phyloP scores from a whole-genome alignment of 2,329 filamentous ascomycete species.

The Fusarium torulosum region DNA sequence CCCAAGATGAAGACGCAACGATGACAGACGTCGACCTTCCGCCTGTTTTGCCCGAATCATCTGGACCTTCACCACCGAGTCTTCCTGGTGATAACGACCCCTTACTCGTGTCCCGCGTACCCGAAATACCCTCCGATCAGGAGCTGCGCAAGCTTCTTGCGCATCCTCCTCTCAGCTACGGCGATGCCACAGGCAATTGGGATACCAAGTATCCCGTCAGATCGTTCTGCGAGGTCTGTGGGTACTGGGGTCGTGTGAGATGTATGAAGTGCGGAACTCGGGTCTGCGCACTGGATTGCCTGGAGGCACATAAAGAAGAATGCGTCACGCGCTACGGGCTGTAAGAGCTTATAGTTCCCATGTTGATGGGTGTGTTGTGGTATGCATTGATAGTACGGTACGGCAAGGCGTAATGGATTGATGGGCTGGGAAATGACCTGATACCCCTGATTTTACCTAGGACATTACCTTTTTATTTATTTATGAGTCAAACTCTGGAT shows the following conservation, averaged over 20 bases:
- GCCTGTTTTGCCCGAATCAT: conserved; percentile 54
- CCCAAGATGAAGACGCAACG: conserved; percentile 45
- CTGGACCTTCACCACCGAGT: conserved; percentile 50
- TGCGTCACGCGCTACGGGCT: conserved; percentile 74
- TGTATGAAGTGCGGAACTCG: conserved; percentile 83
- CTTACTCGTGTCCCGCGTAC: conserved; percentile 69
- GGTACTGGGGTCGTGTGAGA: conserved; percentile 82
- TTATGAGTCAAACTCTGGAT: conserved; percentile 16
- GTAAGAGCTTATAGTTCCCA: conserved; percentile 37
- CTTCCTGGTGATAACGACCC: conserved; percentile 67
- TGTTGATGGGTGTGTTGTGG: not conserved
- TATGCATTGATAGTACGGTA: conserved; percentile 3
- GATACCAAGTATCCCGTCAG: conserved; percentile 67
- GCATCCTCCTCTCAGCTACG: conserved; percentile 75
- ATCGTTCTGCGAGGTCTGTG: conserved; percentile 82
- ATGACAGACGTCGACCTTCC: conserved; percentile 48
- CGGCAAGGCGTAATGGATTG: conserved; percentile 40
- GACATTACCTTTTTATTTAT: conserved; percentile 2
- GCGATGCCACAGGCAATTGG: conserved; percentile 68
- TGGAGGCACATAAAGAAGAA: conserved; percentile 78
- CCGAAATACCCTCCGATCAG: conserved; percentile 67
- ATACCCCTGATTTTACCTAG: conserved; percentile 42
- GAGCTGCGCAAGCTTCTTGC: conserved; percentile 74
- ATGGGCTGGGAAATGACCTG: conserved; percentile 38
- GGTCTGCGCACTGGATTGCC: conserved; percentile 82